A percentile compares a stretch with the other conserved stretches of the same genome.
Conservation (phyloP, 2,329 filamentous ascomycete species). For the Elsinoe ampelina region DNA sequence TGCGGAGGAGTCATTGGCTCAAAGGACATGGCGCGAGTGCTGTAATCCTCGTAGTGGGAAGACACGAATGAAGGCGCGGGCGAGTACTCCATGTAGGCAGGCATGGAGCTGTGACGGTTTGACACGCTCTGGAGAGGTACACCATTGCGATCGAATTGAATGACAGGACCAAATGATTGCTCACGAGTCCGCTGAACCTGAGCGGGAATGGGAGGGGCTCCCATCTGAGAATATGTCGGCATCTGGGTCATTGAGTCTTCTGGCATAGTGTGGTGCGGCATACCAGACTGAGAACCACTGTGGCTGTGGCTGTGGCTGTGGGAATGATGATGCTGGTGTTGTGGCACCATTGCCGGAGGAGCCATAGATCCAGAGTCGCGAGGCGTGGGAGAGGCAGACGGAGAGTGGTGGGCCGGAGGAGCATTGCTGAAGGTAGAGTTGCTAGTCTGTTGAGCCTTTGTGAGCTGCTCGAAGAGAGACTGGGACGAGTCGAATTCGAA, state of each 20-base stretch:
- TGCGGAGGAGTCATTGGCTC: slow-evolving; percentile 96
- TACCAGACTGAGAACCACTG: slow-evolving; percentile 21
- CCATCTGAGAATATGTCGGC: slow-evolving; percentile 64
- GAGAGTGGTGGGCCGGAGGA: slow-evolving; percentile 50
- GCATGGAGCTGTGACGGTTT: slow-evolving; percentile 97
- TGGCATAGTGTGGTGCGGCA: slow-evolving; percentile 40
- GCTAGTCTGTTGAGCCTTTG: slow-evolving; percentile 97
- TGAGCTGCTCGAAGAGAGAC: slow-evolving; percentile 97
- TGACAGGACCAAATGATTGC: slow-evolving; percentile 61
- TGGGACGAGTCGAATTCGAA: slow-evolving; percentile 99
- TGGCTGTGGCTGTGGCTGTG: slow-evolving; percentile 21
- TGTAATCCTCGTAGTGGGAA: slow-evolving; percentile 98
- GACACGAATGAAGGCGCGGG: slow-evolving; percentile 96
- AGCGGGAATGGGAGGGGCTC: slow-evolving; percentile 60
- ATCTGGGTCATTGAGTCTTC: slow-evolving; percentile 53
- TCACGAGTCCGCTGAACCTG: slow-evolving; percentile 73
- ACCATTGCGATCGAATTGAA: slow-evolving; percentile 88
- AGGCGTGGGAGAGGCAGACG: slow-evolving; percentile 81
- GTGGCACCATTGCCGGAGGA: slow-evolving; percentile 72
- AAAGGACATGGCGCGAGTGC: slow-evolving; percentile 88
- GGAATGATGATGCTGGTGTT: slow-evolving; percentile 24
- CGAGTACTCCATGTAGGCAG: slow-evolving; percentile 94
- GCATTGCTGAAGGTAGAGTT: slow-evolving; percentile 68
- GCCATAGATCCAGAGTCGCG: slow-evolving; percentile 90
- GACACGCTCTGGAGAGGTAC: slow-evolving; percentile 74